These are phyloP conservation scores for Blastobotrys persicus DNA, from an alignment of 1,139 yeast species.

Conservation along the genomic window DNA sequence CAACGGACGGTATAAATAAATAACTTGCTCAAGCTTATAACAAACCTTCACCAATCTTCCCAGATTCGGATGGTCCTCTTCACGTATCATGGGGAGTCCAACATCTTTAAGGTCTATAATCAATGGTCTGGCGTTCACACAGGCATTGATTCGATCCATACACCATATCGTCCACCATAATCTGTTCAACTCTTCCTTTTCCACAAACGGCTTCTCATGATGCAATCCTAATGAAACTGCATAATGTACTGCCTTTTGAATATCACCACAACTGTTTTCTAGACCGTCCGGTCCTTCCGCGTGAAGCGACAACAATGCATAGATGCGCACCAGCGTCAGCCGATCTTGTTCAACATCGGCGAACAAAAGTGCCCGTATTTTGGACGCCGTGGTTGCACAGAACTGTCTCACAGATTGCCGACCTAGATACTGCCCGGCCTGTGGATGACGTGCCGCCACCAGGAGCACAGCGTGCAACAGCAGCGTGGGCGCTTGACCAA, in stretches of 20 bases:
- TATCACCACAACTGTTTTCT: conserved; percentile 42
- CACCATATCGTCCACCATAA: conserved; percentile 46
- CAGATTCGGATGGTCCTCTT: conserved; percentile 29
- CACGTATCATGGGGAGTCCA: conserved; percentile 35
- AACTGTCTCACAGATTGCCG: conserved; percentile 37
- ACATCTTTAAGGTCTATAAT: conserved; percentile 42
- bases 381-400: conserved; percentile 36
- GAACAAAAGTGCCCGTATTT: conserved; percentile 43
- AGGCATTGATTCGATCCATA: conserved; percentile 42
- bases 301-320: conserved; percentile 35
- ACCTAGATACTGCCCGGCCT: conserved; percentile 37
- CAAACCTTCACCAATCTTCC: conserved; percentile 37
- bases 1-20: conserved; percentile 39
- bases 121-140: conserved; percentile 42
- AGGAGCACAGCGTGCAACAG: conserved; percentile 42
- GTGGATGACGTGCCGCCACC: conserved; percentile 42
- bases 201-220: conserved; percentile 37
- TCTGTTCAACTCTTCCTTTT: conserved; percentile 34
- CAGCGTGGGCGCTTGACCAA: conserved; percentile 41
- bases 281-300: conserved; percentile 42
- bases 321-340: conserved; percentile 40
- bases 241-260: conserved; percentile 41
- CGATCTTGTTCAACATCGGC: conserved; percentile 46
- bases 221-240: conserved; percentile 43
- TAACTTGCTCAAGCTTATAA: conserved; percentile 37